These are phyloP conservation scores for Leccinum incarnatum DNA, from an alignment of 768 basidiomycete genomes.

Conservation along the genomic window DNA sequence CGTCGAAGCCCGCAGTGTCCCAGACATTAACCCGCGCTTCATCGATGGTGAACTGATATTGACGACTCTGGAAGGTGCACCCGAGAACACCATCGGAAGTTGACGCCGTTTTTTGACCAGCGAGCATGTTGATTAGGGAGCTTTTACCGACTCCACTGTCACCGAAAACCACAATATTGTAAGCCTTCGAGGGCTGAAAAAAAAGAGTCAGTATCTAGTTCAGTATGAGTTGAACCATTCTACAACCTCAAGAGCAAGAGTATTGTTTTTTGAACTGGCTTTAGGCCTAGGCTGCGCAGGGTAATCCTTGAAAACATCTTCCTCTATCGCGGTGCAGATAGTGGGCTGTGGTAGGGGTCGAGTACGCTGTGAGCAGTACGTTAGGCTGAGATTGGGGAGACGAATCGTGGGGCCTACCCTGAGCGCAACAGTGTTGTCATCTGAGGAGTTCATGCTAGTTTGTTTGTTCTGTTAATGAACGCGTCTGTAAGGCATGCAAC, in stretches of 20 bases:
- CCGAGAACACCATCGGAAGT: slow-evolving; percentile 33
- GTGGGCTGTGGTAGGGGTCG: slow-evolving; percentile 8
- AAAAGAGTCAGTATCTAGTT: background rate
- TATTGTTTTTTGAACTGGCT: background rate
- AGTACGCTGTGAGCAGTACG: background rate
- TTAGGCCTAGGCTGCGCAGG: background rate
- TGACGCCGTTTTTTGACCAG: slow-evolving; percentile 26
- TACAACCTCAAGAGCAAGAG: slow-evolving; percentile 10
- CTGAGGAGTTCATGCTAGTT: background rate
- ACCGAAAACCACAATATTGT: slow-evolving; percentile 44
- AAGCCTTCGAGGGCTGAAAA: slow-evolving; percentile 7
- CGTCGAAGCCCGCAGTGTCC: slow-evolving; percentile 35
- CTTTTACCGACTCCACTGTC: slow-evolving; percentile 44
- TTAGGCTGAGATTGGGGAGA: slow-evolving; percentile 1
- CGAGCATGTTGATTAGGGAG: slow-evolving; percentile 43
- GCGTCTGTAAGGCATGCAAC: background rate
- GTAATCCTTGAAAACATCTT: background rate
- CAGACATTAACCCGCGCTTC: slow-evolving; percentile 23
- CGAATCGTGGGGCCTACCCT: slow-evolving; percentile 4
- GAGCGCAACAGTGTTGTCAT: background rate
- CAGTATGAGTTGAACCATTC: background rate
- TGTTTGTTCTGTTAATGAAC: background rate
- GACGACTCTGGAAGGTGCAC: slow-evolving; percentile 35
- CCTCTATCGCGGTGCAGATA: slow-evolving; percentile 8
- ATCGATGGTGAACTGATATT: slow-evolving; percentile 21